Conservation (phyloP, 2,329 filamentous ascomycete species). For the Hypoxylon sp. region DNA sequence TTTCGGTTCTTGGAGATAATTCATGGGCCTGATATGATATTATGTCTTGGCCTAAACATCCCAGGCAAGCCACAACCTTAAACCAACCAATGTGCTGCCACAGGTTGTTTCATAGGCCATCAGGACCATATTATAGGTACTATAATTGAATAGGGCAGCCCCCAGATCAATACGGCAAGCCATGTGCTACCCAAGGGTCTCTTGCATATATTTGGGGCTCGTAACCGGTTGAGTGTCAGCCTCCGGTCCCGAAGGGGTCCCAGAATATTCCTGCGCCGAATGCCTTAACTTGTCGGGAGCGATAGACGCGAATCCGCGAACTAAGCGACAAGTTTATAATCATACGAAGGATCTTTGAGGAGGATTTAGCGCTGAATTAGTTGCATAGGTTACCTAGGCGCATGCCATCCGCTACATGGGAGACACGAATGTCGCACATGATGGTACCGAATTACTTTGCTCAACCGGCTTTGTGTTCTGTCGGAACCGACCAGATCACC, state of each 20-base stretch:
- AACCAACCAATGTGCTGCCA: constrained; percentile 22
- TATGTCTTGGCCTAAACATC: constrained; percentile 14
- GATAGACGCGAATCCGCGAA: constrained; percentile 34
- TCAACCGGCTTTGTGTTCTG: not conserved
- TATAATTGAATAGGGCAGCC: not conserved
- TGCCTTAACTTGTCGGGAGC: constrained; percentile 22
- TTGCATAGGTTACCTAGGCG: constrained; percentile 26
- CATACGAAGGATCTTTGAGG: constrained; percentile 26
- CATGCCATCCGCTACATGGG: constrained; percentile 29
- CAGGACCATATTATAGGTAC: not conserved
- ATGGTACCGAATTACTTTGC: constrained; percentile 1
- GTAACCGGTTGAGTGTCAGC: constrained; percentile 31
- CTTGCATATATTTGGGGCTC: constrained; percentile 5
- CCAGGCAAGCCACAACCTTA: constrained; percentile 37
- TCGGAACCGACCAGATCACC: constrained; percentile 28
- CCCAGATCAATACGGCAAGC: constrained; percentile 5
- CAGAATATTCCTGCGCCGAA: not conserved
- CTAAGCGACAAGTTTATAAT: constrained; percentile 8
- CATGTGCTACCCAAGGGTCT: constrained; percentile 11
- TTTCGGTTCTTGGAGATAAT: constrained; percentile 9
- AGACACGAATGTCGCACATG: constrained; percentile 29
- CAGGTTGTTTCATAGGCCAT: constrained; percentile 20
- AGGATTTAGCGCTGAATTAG: constrained; percentile 37
- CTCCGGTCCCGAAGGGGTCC: constrained; percentile 35
- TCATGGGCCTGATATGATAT: constrained; percentile 17